Base-by-base conservation (phyloP, 495 filamentous ascomycete species). In the Sporormia fimetaria region DNA sequence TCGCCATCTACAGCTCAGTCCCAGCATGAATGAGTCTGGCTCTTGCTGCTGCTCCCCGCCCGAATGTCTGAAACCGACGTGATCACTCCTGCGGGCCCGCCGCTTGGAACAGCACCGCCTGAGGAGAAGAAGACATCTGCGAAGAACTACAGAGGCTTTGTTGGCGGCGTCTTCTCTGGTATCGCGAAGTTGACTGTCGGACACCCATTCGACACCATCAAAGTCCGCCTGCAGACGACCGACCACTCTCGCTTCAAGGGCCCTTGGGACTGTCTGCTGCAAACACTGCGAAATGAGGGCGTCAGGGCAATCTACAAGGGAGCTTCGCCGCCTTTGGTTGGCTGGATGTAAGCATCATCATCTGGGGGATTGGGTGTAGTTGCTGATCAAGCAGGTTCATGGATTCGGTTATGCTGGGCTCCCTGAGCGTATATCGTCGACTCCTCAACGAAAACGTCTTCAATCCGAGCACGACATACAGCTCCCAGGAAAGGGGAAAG, bases 221-320 rank as follows among this genome's bases (percentile, higher is more conserved):
- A 96, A 63, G 87, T 95, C 46, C 83, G 90, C 16, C 67, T 98
- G 15, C 90, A 98, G 59, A 95, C 90, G n/a, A 81, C 81, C 33
- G 63, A 76, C 50, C 57, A 75, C 35, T 58, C 68, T 0, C 84
- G 81, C 47, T 98, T 98, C 67, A 66, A 64, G 32, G 90, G 90
- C 2, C 87, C 90, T 0, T 54, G 88, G n/a, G 76, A 92, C 54
- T 98, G 90, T 56, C 66, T 94, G 3, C 56, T 81, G 26, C 78
- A 83, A 51, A 94, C 84, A 10, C 26, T 93, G 30, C 74, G 78
- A 28, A 78, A 84, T 55, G 87, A 94, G 57, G 83, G 85, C 10
- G 58, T 88, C 21, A 58, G 62, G 16, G 87, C 81, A 11, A 62
- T 94, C 14, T 94, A 94, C 66, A 94, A 94, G 59, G 87, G 81